A percentile compares a stretch with the other conserved stretches of the same genome.
phyloP scores from a whole-genome alignment of 108 stramenopile species.

The Cyclotella kingstonii region DNA sequence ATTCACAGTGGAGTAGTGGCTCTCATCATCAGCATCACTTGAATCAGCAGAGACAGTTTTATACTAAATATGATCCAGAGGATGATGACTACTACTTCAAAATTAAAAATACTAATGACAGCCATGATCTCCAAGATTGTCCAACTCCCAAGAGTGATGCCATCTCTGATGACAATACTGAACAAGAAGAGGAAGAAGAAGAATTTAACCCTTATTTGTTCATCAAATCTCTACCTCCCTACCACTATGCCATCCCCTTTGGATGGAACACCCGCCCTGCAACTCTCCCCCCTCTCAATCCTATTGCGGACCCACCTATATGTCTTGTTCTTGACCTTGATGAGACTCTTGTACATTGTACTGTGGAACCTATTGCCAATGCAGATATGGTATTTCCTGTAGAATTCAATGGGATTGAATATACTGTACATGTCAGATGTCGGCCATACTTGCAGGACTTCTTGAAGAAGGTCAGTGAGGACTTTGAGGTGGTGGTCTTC shows the following conservation, averaged over 20 bases:
- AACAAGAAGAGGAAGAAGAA: conserved; percentile 72
- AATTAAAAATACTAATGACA: not conserved
- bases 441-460: conserved; percentile 85
- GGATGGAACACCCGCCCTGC: conserved; percentile 39
- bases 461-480: conserved; percentile 63
- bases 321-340: conserved; percentile 94
- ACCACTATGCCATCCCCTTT: conserved; percentile 42
- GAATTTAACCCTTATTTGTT: conserved; percentile 97
- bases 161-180: conserved; percentile 38
- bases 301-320: conserved; percentile 43
- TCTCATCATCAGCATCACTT: not conserved
- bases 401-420: conserved; percentile 82
- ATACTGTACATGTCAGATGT: conserved; percentile 86
- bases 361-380: conserved; percentile 84
- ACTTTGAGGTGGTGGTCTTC: conserved; percentile 95
- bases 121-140: conserved; percentile 3
- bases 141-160: conserved; percentile 19
- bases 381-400: conserved; percentile 93
- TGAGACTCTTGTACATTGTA: conserved; percentile 97
- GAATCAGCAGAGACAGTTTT: not conserved
- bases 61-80: not conserved
- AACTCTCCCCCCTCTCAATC: conserved; percentile 57
- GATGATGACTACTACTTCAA: not conserved
- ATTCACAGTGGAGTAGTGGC: not conserved
- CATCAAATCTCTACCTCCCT: conserved; percentile 89